phyloP scores from a whole-genome alignment of 1,284 basidiomycete species.

The Athelia sp. region DNA sequence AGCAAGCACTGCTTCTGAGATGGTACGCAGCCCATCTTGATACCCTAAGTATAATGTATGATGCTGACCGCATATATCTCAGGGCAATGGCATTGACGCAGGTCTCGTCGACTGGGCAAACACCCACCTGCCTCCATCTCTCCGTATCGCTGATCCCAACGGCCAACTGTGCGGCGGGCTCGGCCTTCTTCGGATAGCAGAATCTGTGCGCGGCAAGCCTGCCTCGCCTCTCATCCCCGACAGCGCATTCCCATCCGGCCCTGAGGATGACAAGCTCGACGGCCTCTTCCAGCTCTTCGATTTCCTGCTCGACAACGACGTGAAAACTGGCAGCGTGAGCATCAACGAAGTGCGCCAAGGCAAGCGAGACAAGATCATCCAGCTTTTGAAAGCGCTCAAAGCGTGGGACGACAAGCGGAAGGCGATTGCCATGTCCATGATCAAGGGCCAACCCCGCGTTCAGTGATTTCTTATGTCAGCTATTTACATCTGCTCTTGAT shows the following conservation, averaged over 20 bases:
- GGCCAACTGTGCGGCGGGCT: conserved; percentile 60
- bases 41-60: too few relatives aligned
- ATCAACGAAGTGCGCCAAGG: conserved; percentile 87
- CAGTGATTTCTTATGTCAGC: too few relatives aligned
- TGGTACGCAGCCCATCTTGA: too few relatives aligned
- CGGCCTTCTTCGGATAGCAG: conserved; percentile 70
- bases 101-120: conserved; percentile 85
- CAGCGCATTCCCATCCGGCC: conserved; percentile 67
- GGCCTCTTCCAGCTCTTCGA: conserved; percentile 87
- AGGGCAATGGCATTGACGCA: conserved; percentile 31
- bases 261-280: conserved; percentile 76
- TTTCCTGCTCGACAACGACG: conserved; percentile 82
- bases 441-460: conserved; percentile 24
- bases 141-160: conserved; percentile 54
- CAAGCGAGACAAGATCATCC: conserved; percentile 72
- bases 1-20: background rate
- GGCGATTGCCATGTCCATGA: conserved; percentile 48
- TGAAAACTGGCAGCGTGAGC: conserved; percentile 84
- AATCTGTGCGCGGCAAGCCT: conserved; percentile 68
- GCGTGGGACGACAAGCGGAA: conserved; percentile 72
- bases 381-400: conserved; percentile 72
- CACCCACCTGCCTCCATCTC: conserved; percentile 62
- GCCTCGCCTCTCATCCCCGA: conserved; percentile 69
- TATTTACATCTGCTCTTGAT: too few relatives aligned
- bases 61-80: conserved; percentile 15